These are phyloP conservation scores for Beverwykella pulmonaria DNA, from an alignment of 495 filamentous ascomycete genomes.

Conservation along the genomic window DNA sequence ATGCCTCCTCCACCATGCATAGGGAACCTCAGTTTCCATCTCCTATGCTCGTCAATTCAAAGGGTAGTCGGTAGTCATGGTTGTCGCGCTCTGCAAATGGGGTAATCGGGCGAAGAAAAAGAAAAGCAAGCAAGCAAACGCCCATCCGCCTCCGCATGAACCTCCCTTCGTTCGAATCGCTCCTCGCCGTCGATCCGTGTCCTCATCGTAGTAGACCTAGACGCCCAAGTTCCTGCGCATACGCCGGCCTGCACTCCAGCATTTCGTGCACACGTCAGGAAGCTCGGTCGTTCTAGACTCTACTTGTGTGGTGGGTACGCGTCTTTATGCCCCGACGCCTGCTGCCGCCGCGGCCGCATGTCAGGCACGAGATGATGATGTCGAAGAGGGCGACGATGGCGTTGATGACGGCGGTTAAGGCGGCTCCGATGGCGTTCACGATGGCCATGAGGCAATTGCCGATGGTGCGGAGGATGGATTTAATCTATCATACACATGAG, in stretches of 20 bases:
- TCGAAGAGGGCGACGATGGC: conserved; percentile 78
- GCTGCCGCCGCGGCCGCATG: conserved; percentile 66
- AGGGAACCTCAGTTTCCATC: neutral
- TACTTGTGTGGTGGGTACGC: conserved; percentile 33
- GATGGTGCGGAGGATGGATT: conserved; percentile 78
- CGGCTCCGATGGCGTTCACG: conserved; percentile 74
- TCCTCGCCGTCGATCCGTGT: neutral
- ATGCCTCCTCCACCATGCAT: conserved; percentile 5
- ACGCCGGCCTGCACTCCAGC: neutral
- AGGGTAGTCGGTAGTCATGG: neutral
- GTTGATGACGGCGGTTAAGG: conserved; percentile 78
- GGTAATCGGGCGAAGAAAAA: too few relatives aligned
- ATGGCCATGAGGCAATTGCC: conserved; percentile 82
- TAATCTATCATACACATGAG: conserved; percentile 63
- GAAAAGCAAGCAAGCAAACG: too few relatives aligned
- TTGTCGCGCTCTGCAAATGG: too few relatives aligned
- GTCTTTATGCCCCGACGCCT: conserved; percentile 42
- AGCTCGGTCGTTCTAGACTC: conserved; percentile 12
- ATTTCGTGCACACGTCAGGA: neutral
- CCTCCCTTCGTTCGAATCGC: too few relatives aligned
- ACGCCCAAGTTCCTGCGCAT: conserved; percentile 6
- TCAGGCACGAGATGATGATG: conserved; percentile 84
- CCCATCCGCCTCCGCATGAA: too few relatives aligned
- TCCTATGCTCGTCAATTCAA: neutral
- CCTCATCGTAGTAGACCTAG: neutral